Base-by-base conservation (phyloP, 306 rosid species). In the Dalbergia cultrata region DNA sequence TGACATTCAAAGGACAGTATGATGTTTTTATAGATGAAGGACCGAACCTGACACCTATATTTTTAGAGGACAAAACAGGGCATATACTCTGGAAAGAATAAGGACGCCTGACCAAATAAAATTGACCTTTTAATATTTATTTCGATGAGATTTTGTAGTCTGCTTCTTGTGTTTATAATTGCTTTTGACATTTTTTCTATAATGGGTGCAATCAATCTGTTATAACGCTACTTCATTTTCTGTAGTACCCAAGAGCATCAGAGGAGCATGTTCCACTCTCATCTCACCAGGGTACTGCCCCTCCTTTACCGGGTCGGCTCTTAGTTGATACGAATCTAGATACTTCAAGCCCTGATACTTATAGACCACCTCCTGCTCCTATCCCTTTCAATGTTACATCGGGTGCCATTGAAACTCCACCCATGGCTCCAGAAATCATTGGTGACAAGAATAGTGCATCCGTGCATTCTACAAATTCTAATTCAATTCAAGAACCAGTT, bases 311-410 rank as follows among this genome's bases (percentile, higher is more conserved):
- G 56, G 67, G 87, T 5, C 88, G 94, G 78, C 94, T 89, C 37
- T 91, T 93, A 26, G 97, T 96, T 19, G 98, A 93, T 85, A 89
- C 97, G 13, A 96, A 92, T 84, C 91, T 96, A 75, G 97, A 93
- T 62, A 96, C 98, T 37, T 88, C 97, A 57, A 89, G 88, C 70
- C 99, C 97, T 44, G 98, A 93, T 82, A 92, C 94, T 67, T 89
- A 89, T 72, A 96, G 97, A 85, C 85, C 97, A 4, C 98, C 99
- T 80, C 97, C 98, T 34, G 87, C 90, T 72, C 98, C 99, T 79
- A 85, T 92, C 44, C 98, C 97, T 65, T 93, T 86, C 87, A 83
- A 89, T 64, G 92, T 84, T 70, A 77, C 89, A 8, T 13, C 67
- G 44, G 86, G 73, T 81, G 76, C 59, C 79, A 80, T 93, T 82